These are phyloP conservation scores for Fraxinus americana DNA, from an alignment of 257 asterid species.

Conservation along the genomic window DNA sequence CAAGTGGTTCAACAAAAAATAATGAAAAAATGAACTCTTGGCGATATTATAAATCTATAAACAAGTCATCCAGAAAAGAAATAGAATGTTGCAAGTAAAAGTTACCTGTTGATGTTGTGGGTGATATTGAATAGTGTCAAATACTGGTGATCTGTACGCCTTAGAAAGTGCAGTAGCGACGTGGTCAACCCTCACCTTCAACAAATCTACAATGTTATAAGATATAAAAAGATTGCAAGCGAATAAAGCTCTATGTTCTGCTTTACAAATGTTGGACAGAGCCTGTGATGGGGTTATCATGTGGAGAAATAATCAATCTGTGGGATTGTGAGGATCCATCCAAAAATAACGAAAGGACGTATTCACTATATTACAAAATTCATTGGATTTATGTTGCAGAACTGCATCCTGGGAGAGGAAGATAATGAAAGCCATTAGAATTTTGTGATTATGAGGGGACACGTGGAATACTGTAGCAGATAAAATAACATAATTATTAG, in stretches of 20 bases:
- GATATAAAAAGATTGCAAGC: neutral
- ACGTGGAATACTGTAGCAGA: neutral
- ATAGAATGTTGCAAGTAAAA: neutral
- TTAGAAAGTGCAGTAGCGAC: constrained; percentile 86
- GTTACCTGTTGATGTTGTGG: constrained; percentile 99
- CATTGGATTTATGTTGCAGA: neutral
- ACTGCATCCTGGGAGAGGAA: neutral
- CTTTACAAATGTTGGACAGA: neutral
- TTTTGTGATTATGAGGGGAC: neutral
- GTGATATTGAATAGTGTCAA: constrained; percentile 79
- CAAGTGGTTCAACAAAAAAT: neutral
- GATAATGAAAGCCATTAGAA: neutral
- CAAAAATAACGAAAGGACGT: neutral
- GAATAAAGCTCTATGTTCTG: neutral
- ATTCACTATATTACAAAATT: neutral
- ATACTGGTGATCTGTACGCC: constrained; percentile 73
- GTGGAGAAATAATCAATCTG: neutral
- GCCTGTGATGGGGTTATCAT: neutral
- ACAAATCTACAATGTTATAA: constrained; percentile 17
- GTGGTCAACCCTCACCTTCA: constrained; percentile 88
- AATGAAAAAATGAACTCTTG: neutral
- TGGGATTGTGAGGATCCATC: neutral
- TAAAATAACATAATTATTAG: neutral
- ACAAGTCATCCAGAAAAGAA: neutral
- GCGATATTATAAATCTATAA: neutral